A percentile compares a stretch with the other conserved stretches of the same genome.
Conservation (phyloP, 345 rosid species). For the Lepidium sativum region DNA sequence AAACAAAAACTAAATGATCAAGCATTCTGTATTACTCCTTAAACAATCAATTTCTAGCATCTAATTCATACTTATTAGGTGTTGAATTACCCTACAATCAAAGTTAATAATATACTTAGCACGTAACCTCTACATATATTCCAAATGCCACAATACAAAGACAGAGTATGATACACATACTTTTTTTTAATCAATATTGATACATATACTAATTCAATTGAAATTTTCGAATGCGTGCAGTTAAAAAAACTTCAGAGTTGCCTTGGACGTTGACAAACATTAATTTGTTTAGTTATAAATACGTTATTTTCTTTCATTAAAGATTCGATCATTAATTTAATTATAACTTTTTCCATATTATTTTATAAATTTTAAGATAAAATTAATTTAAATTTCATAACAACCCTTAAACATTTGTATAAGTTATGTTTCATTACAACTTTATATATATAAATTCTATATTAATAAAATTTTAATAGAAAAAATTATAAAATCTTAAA, state of each 20-base stretch:
- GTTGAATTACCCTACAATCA: slow-evolving; percentile 30
- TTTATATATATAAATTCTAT: no score
- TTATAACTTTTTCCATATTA: no score
- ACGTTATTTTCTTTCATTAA: background rate
- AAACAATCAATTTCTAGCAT: slow-evolving; percentile 21
- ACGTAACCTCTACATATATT: background rate
- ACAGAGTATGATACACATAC: background rate
- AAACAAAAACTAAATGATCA: slow-evolving; percentile 11
- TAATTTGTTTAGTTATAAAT: background rate
- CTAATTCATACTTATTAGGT: slow-evolving; percentile 30
- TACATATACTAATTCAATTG: background rate
- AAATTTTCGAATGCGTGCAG: background rate
- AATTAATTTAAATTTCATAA: no score
- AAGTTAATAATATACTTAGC: slow-evolving; percentile 18
- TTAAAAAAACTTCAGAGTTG: background rate
- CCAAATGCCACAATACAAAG: background rate
- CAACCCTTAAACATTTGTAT: no score
- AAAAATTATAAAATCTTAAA: no score
- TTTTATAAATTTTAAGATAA: no score
- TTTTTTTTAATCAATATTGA: no score
- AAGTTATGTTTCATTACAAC: no score
- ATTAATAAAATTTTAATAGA: no score
- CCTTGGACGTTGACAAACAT: background rate
- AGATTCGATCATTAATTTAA: no score
- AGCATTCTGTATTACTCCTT: slow-evolving; percentile 25